Evolutionary conservation across 2,329 filamentous ascomycete species (phyloP).

Genomic region (Phyllosticta paracitricarpa): DNA sequence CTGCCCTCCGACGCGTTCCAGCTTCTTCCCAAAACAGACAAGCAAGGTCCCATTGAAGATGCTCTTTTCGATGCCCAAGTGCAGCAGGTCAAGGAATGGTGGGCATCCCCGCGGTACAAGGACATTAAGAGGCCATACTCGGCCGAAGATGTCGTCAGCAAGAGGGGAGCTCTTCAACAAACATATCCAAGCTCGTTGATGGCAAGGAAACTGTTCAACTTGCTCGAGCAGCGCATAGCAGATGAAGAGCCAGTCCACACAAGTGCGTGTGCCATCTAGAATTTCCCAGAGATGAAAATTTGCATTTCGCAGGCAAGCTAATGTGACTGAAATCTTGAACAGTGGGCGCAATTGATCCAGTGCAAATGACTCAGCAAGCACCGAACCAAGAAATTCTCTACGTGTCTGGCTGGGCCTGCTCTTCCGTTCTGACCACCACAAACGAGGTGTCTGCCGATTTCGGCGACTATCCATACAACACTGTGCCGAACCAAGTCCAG

Average conservation of each 20-base stretch:
- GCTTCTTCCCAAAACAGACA: conserved; percentile 65
- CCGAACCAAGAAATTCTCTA: conserved; percentile 93
- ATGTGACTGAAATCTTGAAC: not conserved
- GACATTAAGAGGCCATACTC: conserved; percentile 90
- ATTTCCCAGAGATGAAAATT: not conserved
- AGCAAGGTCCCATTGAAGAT: conserved; percentile 74
- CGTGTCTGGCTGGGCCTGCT: conserved; percentile 95
- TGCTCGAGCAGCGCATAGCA: conserved; percentile 67
- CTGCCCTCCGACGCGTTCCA: conserved; percentile 73
- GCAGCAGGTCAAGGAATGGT: conserved; percentile 81
- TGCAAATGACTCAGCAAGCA: conserved; percentile 98
- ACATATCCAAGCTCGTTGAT: conserved; percentile 87
- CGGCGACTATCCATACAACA: conserved; percentile 98
- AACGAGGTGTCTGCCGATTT: conserved; percentile 98
- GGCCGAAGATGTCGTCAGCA: conserved; percentile 83
- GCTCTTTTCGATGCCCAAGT: conserved; percentile 75
- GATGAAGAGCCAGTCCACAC: conserved; percentile 87
- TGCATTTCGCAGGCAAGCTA: not conserved
- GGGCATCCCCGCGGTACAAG: conserved; percentile 71
- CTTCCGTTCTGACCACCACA: conserved; percentile 79
- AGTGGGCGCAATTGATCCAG: conserved; percentile 98
- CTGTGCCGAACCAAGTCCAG: conserved; percentile 95
- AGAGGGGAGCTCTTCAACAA: conserved; percentile 79
- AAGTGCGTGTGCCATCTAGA: conserved; percentile 46
- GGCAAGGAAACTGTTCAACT: conserved; percentile 87